Evolutionary conservation across 164 flowering plant species (phyloP).

Genomic region (Umbellularia californica): DNA sequence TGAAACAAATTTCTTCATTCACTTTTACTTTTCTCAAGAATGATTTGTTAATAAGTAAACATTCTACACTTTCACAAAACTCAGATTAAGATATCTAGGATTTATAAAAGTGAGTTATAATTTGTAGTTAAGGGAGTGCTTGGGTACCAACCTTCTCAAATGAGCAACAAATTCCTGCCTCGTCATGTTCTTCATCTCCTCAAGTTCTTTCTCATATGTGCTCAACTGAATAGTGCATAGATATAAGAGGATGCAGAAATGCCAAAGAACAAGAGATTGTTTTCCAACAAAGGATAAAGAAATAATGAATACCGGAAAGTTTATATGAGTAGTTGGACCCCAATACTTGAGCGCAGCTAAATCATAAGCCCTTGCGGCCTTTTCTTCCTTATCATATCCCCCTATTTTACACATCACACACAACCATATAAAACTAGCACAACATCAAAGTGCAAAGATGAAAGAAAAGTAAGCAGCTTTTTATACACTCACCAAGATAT

Average conservation of each 20-base stretch:
- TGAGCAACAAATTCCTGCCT: slow-evolving; percentile 89
- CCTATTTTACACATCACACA: slow-evolving; percentile 28
- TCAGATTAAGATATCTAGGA: too few species aligned
- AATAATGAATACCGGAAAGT: slow-evolving; percentile 52
- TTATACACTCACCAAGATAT: slow-evolving; percentile 53
- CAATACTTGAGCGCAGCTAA: slow-evolving; percentile 91
- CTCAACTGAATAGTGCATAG: slow-evolving; percentile 36
- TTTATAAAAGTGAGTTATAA: too few species aligned
- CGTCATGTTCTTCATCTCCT: slow-evolving; percentile 84
- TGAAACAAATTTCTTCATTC: too few species aligned
- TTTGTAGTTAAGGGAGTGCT: background rate
- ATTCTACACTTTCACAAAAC: too few species aligned
- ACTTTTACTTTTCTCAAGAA: too few species aligned
- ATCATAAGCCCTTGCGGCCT: slow-evolving; percentile 89
- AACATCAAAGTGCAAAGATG: background rate
- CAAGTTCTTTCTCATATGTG: slow-evolving; percentile 72
- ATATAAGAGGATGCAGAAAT: background rate
- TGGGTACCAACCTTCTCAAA: slow-evolving; percentile 57
- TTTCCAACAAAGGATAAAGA: too few species aligned
- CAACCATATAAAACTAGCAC: background rate
- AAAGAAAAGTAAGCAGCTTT: background rate
- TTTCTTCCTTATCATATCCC: slow-evolving; percentile 89
- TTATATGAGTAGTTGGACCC: slow-evolving; percentile 83
- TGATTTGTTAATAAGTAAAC: too few species aligned
- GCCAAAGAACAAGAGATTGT: too few species aligned